Conservation (phyloP, 2,329 filamentous ascomycete genomes). For the Clarireedia homoeocarpa region DNA sequence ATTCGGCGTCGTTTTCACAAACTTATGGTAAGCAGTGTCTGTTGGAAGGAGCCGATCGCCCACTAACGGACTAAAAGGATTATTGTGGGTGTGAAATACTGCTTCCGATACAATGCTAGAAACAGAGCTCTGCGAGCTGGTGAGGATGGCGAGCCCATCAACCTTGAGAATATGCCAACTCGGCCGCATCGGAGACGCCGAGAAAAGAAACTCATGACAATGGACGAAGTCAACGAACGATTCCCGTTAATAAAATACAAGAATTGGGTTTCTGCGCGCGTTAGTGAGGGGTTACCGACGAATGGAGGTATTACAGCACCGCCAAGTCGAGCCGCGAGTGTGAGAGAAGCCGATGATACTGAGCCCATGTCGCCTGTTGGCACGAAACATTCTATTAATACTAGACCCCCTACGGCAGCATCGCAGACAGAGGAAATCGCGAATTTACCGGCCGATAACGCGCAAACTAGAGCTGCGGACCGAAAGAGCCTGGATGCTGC, state of each 20-base stretch:
- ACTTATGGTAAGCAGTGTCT: constrained; percentile 72
- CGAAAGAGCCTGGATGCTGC: constrained; percentile 16
- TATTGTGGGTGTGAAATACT: constrained; percentile 98
- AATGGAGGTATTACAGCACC: constrained; percentile 74
- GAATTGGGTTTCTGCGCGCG: constrained; percentile 78
- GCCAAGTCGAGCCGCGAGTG: constrained; percentile 63
- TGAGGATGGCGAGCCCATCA: constrained; percentile 82
- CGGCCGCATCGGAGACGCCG: constrained; percentile 76
- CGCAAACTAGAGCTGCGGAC: constrained; percentile 8
- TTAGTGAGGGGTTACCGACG: constrained; percentile 74
- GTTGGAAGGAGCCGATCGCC: not conserved
- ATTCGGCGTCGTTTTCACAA: constrained; percentile 97
- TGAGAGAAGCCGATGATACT: constrained; percentile 58
- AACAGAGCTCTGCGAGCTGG: constrained; percentile 70
- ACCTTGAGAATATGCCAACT: constrained; percentile 71
- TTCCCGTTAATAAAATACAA: constrained; percentile 98
- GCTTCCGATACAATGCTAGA: constrained; percentile 94
- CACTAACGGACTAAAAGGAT: constrained; percentile 58
- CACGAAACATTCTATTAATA: constrained; percentile 30
- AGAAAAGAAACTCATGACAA: constrained; percentile 98
- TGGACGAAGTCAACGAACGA: constrained; percentile 97
- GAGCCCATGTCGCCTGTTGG: constrained; percentile 32
- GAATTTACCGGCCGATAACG: constrained; percentile 12
- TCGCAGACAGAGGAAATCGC: constrained; percentile 16
- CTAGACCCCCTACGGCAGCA: constrained; percentile 17